A percentile compares a stretch with the other conserved stretches of the same genome.
These are phyloP conservation scores for Whalleya microplaca DNA, from an alignment of 2,329 filamentous ascomycete genomes.

Conservation along the genomic window DNA sequence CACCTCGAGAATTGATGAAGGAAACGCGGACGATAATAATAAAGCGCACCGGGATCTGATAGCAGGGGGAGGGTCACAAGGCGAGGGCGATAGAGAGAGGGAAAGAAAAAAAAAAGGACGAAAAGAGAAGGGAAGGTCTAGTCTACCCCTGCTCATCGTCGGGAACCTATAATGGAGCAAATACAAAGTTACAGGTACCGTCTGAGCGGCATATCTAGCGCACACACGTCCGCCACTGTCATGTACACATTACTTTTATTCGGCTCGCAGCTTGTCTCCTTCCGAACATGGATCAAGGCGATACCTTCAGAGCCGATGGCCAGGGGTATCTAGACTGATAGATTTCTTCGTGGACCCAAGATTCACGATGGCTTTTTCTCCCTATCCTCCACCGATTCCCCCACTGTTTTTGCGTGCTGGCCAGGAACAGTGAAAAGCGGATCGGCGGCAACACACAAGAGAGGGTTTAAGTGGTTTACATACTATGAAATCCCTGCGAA, in stretches of 20 bases:
- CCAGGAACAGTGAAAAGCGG: background rate
- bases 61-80: background rate
- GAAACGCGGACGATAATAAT: conserved; percentile 24
- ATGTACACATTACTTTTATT: conserved; percentile 13
- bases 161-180: conserved; percentile 12
- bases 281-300: background rate
- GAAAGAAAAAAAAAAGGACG: conserved; percentile 5
- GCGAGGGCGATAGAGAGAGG: background rate
- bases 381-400: background rate
- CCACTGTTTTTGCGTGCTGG: background rate
- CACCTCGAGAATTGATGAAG: conserved; percentile 19
- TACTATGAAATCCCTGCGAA: background rate
- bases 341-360: background rate
- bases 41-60: conserved; percentile 13
- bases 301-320: background rate
- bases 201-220: background rate
- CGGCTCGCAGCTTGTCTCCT: background rate
- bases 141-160: conserved; percentile 9
- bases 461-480: background rate
- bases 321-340: background rate
- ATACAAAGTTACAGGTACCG: conserved; percentile 16
- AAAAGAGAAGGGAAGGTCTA: conserved; percentile 10
- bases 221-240: background rate
- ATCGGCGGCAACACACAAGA: background rate
- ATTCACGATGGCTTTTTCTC: background rate